Evolutionary conservation across 2,329 filamentous ascomycete species (phyloP), one percentile per base, ranked within the genome.

Genomic region (Pleomassaria siparia): DNA sequence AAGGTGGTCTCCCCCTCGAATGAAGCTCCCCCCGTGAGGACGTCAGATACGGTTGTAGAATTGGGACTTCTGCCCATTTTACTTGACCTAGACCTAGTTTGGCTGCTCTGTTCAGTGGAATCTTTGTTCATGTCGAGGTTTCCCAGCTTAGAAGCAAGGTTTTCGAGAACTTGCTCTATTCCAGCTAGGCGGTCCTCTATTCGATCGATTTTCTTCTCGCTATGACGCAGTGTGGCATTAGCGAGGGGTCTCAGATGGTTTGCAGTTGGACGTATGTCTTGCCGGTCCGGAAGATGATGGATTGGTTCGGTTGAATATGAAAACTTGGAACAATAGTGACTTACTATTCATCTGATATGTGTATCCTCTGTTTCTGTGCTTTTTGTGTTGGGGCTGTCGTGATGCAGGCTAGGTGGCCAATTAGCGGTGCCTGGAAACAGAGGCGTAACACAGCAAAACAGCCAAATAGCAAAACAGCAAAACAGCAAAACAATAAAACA

Each of bases 1-100:
- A 79, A 69, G 2, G 77, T 75, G 0, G 77, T 78, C 43, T 76
- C 76, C 3, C 76, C 77, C 51, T 80, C 77, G 39, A 78, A 80
- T 4, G 62, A 60, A 13, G 56, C 61, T 6, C 44, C 47, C 2
- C 65, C 54, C n/a, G 15, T n/a, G 25, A 30, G n/a, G 18, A 16
- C 28, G 2, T 63, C 56, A 2, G 59, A 57, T 52, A 67, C 44
- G 51, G 65, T 56, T 51, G 66, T 44, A 50, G 65, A 55, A 36
- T 35, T 46, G 15, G 51, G 54, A 16, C 51, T 49, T 15, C 40
- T 47, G 28, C 49, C 49, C 6, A 54, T 47, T 32, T 54, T 57
- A 44, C 56, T 61, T 4, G 58, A 60, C 24, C 50, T 61, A 4
- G 58, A 60, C 24, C 50, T 58, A 11, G 59, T 55, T 30, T 64